A percentile compares a stretch with the other conserved stretches of the same genome.
These are phyloP conservation scores for Nicotiana sylvestris DNA, from an alignment of 257 asterid genomes.

Conservation along the genomic window DNA sequence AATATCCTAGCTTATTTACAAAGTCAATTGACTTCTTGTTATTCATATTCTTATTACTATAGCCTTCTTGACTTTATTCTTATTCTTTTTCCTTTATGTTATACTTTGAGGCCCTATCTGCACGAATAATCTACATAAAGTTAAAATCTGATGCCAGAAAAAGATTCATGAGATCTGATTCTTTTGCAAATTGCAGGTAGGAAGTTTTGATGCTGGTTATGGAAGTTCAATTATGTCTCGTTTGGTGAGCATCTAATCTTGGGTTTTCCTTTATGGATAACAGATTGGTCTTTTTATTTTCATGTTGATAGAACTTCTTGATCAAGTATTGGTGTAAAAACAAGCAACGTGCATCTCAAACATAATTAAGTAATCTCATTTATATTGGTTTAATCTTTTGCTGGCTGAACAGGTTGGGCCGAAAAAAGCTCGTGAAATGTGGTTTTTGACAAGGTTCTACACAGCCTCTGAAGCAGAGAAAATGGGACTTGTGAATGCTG, in stretches of 20 bases:
- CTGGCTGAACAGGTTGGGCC: slow-evolving; percentile 65
- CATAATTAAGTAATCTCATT: background rate
- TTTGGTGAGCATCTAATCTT: slow-evolving; percentile 40
- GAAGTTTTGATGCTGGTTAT: slow-evolving; percentile 98
- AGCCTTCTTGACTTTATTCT: background rate
- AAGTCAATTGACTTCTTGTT: background rate
- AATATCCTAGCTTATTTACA: background rate
- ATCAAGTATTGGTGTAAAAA: background rate
- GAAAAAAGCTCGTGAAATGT: slow-evolving; percentile 88
- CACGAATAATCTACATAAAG: background rate
- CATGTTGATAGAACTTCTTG: background rate
- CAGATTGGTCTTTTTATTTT: background rate
- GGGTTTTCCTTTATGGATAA: background rate
- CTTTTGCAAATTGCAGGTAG: slow-evolving; percentile 51
- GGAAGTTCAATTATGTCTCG: slow-evolving; percentile 94
- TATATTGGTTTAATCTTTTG: background rate
- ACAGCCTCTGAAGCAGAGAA: slow-evolving; percentile 80
- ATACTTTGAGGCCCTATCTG: background rate
- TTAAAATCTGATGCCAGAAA: background rate
- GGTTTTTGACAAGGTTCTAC: slow-evolving; percentile 82
- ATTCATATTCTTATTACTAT: background rate
- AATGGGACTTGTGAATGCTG: slow-evolving; percentile 91
- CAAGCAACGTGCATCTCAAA: background rate
- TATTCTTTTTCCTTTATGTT: background rate
- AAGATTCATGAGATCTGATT: slow-evolving; percentile 2